These are phyloP conservation scores for Penicillium vulpinum DNA, from an alignment of 2,329 filamentous ascomycete species.

Conservation along the genomic window DNA sequence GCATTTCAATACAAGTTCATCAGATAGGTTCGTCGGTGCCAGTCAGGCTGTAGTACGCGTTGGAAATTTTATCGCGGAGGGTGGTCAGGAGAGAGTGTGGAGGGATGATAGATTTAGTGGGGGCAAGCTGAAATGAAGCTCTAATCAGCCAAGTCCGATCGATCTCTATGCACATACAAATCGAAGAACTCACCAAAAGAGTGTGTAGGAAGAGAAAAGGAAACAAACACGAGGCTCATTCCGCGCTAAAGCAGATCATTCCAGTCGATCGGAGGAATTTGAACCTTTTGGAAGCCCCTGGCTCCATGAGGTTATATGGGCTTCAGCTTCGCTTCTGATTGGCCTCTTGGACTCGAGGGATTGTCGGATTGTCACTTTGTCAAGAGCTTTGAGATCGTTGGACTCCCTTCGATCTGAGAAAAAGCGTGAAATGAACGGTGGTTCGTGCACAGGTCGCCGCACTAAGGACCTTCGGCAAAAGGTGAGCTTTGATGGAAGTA, in stretches of 20 bases:
- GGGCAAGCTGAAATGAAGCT: constrained; percentile 12
- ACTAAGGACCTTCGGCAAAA: neutral
- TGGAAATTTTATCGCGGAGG: neutral
- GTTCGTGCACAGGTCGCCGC: constrained; percentile 11
- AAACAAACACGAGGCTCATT: constrained; percentile 10
- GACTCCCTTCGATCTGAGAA: neutral
- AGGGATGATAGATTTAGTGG: constrained; percentile 5
- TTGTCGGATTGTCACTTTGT: neutral
- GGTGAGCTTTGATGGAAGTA: neutral
- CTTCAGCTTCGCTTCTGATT: constrained; percentile 1
- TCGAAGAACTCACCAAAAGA: constrained; percentile 2
- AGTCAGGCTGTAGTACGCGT: neutral
- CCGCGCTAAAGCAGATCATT: constrained; percentile 13
- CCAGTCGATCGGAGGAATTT: constrained; percentile 10
- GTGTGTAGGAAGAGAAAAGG: constrained; percentile 5
- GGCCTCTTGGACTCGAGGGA: neutral
- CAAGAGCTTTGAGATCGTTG: neutral
- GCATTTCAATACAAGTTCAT: constrained; percentile 36
- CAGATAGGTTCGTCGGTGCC: neutral
- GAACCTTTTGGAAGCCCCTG: constrained; percentile 6
- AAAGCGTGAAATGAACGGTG: constrained; percentile 13
- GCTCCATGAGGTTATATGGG: neutral
- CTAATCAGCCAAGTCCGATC: constrained; percentile 2
- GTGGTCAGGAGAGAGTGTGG: constrained; percentile 7
- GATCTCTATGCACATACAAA: neutral